Evolutionary conservation across 2,329 filamentous ascomycete species (phyloP), one percentile per base, ranked within the genome.

Genomic region (Penicillium sp.): DNA sequence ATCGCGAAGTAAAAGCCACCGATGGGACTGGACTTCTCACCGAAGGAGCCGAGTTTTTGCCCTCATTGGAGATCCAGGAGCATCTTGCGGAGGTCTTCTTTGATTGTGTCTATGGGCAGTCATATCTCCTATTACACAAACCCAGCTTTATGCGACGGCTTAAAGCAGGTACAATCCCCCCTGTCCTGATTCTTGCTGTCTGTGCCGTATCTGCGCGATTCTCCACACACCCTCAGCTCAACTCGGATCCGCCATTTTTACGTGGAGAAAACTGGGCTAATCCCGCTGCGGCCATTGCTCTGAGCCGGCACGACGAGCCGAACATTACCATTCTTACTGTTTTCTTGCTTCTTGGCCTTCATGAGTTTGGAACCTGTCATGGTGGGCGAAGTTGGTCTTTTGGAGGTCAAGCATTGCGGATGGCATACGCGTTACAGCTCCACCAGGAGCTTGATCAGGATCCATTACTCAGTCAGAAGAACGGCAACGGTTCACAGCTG

Each of bases 331-430:
- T 97, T 41, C 76, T 99, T 45, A 97, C 92, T 5, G 94, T 93
- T 46, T 88, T 96, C 59, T 75, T 97, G 9, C 84, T 97, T 19
- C 82, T 97, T 16, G 92, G 92, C 3, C 80, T 99, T 38, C 93
- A 99, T 71, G 93, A 97, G 69, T 97, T 97, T 67, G 94, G 94
- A 54, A 97, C 93, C 13, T 97, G 94, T 70, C 93, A 97, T 72
- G 94, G 94, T 56, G 93, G 92, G 15, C 85, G 93, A 63, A 97
- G 92, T 72, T 99, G 94, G 94, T 91, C 95, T 58, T 85, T 97
- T 61, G 92, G 92, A 19, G 94, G 94, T 1, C 92, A 96, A 80
- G 94, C 93, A 15, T 92, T 96, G 68, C 85, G 94, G 39, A 97
- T 97, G 94, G 94, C 93, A 9, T 97, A 96, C 74, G 94, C 94